These are phyloP conservation scores for Camptophora hylomeconis DNA, from an alignment of 2,329 filamentous ascomycete species.

Conservation along the genomic window DNA sequence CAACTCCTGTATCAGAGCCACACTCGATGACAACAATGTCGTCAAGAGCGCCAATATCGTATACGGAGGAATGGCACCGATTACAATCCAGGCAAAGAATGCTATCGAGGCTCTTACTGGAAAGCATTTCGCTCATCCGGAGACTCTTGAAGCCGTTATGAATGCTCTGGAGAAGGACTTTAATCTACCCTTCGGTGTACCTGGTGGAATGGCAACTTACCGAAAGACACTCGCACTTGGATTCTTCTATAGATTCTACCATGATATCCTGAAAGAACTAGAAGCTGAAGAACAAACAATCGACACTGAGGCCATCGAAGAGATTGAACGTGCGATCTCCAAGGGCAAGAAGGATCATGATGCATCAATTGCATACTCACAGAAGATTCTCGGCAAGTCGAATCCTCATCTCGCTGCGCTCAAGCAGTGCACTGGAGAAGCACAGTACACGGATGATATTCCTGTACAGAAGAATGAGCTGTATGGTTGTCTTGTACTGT, in stretches of 20 bases:
- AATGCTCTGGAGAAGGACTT: constrained; percentile 81
- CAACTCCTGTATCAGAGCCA: constrained; percentile 69
- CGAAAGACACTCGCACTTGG: constrained; percentile 78
- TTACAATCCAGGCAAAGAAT: constrained; percentile 73
- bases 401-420: constrained; percentile 78
- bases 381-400: constrained; percentile 74
- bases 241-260: constrained; percentile 96
- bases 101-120: constrained; percentile 63
- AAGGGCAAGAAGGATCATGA: constrained; percentile 65
- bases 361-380: constrained; percentile 62
- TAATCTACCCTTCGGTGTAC: constrained; percentile 75
- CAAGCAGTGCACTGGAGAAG: constrained; percentile 87
- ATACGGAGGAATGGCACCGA: constrained; percentile 91
- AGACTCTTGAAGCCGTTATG: constrained; percentile 82
- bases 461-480: constrained; percentile 77
- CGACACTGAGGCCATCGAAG: constrained; percentile 64
- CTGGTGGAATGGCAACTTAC: constrained; percentile 95
- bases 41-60: constrained; percentile 69
- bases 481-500: constrained; percentile 76
- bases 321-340: constrained; percentile 77
- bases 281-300: constrained; percentile 36
- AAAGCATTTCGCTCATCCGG: constrained; percentile 64
- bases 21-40: constrained; percentile 52
- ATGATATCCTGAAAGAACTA: constrained; percentile 56
- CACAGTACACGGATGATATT: constrained; percentile 93